Conservation (phyloP, 129 eudicot species). For the Silybum marianum region DNA sequence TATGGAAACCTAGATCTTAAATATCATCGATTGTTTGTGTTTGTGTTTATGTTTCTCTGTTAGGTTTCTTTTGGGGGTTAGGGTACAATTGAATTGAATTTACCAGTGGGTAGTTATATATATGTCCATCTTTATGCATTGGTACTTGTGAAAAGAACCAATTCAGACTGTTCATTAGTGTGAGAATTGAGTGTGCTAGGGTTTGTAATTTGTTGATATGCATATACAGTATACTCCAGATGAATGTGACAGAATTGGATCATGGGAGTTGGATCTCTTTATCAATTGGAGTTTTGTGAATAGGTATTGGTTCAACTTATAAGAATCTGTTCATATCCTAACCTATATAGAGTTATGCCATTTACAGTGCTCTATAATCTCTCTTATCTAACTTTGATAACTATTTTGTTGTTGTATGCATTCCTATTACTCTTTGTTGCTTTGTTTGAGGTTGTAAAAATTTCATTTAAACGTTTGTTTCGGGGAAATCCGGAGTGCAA, state of each 20-base stretch:
- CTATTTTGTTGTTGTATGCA: background rate
- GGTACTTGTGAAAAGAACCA: background rate
- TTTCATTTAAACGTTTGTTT: background rate
- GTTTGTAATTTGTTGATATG: slow-evolving; percentile 5
- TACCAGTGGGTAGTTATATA: background rate
- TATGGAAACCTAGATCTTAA: slow-evolving; percentile 25
- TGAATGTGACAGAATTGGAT: slow-evolving; percentile 1
- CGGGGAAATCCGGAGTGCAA: background rate
- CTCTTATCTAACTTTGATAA: background rate
- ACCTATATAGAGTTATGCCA: background rate
- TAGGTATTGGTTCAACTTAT: slow-evolving; percentile 11
- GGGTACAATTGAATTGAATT: slow-evolving; percentile 1
- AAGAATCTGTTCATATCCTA: background rate
- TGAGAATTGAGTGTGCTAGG: background rate
- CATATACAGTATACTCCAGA: background rate
- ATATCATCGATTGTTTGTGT: background rate
- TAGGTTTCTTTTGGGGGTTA: background rate
- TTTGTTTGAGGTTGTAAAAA: slow-evolving; percentile 1
- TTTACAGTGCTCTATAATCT: background rate
- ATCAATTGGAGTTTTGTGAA: background rate
- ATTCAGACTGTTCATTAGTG: background rate
- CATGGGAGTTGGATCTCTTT: background rate
- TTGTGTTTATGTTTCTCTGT: background rate
- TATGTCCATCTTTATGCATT: background rate
- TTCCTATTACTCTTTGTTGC: background rate